These are phyloP conservation scores for Neurospora pannonica DNA, from an alignment of 495 filamentous ascomycete genomes.

Conservation along the genomic window DNA sequence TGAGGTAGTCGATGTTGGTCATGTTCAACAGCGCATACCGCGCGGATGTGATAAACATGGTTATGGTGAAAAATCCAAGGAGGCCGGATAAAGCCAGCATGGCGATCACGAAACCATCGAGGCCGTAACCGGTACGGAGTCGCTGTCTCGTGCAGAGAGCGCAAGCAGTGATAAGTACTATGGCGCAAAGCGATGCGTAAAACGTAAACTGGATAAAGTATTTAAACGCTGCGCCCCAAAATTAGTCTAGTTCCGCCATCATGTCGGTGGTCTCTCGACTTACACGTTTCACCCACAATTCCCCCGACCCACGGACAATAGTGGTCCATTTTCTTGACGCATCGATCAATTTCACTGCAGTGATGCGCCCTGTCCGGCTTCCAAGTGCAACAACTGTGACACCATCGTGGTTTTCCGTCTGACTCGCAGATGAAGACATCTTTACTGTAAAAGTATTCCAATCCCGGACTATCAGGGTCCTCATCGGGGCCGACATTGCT, in stretches of 20 bases:
- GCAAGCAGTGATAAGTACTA: constrained; percentile 45
- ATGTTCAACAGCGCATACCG: constrained; percentile 61
- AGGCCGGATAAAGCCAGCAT: constrained; percentile 41
- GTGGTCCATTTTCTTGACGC: constrained; percentile 84
- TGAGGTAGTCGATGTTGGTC: constrained; percentile 75
- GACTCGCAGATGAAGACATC: constrained; percentile 73
- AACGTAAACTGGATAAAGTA: constrained; percentile 80
- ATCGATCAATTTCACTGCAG: constrained; percentile 69
- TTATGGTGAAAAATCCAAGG: constrained; percentile 64
- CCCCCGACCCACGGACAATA: constrained; percentile 95
- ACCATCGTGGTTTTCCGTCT: constrained; percentile 75
- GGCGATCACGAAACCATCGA: constrained; percentile 30
- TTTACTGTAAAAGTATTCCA: constrained; percentile 60
- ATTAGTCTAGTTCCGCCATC: neutral
- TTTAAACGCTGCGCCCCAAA: constrained; percentile 50
- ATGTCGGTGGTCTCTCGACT: constrained; percentile 6
- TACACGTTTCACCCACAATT: constrained; percentile 66
- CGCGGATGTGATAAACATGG: constrained; percentile 62
- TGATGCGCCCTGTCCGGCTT: constrained; percentile 83
- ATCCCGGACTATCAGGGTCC: constrained; percentile 36
- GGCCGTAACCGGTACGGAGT: constrained; percentile 9
- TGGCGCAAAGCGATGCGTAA: constrained; percentile 61
- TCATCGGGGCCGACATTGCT: constrained; percentile 18
- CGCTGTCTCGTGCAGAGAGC: constrained; percentile 23
- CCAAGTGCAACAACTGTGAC: constrained; percentile 66